Conservation (phyloP, 1,284 basidiomycete species). For the Macrocystidia cucumis region DNA sequence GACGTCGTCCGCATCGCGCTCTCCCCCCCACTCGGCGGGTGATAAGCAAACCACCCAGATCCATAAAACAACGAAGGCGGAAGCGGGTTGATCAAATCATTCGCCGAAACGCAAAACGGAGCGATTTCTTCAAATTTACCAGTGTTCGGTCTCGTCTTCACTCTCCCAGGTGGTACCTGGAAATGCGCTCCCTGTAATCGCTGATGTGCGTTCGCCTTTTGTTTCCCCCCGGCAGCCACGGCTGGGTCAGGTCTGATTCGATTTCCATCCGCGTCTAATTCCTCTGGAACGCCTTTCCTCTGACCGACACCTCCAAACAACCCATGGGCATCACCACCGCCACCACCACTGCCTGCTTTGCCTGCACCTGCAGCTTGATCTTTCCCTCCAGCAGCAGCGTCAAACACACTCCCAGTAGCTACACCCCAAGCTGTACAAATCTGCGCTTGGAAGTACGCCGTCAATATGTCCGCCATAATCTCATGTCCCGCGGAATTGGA, state of each 20-base stretch:
- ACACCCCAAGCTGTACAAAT: constrained; percentile 82
- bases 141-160: constrained; percentile 62
- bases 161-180: constrained; percentile 63
- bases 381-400: neutral
- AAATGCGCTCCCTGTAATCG: constrained; percentile 26
- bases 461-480: constrained; percentile 78
- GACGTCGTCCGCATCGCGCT: constrained; percentile 43
- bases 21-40: constrained; percentile 36
- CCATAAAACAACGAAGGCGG: constrained; percentile 86
- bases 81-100: constrained; percentile 91
- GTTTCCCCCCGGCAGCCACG: no score
- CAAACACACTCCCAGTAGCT: constrained; percentile 51
- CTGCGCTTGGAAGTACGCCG: constrained; percentile 83
- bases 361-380: no score
- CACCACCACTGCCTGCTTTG: constrained; percentile 26
- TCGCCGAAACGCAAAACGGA: constrained; percentile 88
- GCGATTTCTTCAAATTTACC: constrained; percentile 71
- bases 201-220: constrained; percentile 16
- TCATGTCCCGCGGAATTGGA: constrained; percentile 77
- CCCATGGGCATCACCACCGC: constrained; percentile 35
- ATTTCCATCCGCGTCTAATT: constrained; percentile 20
- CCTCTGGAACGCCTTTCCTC: constrained; percentile 49
- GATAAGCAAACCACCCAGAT: constrained; percentile 78
- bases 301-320: constrained; percentile 71
- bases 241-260: constrained; percentile 18